These are phyloP conservation scores for Polychytrium aggregatum DNA, from an alignment of 192 early-diverging fungal genomes.

Conservation along the genomic window DNA sequence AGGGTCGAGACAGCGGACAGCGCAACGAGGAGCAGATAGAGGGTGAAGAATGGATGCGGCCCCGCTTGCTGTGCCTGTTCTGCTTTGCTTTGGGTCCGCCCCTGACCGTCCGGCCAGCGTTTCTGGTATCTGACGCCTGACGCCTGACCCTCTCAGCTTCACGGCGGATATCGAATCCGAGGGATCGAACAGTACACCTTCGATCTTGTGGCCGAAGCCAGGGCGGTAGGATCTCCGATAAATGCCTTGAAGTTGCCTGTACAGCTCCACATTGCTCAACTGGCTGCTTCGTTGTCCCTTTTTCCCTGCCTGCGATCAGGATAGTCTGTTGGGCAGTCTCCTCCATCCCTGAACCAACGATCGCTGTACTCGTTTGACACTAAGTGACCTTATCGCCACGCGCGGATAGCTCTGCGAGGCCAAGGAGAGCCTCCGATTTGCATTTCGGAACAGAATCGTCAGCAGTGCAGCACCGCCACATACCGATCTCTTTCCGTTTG, in stretches of 20 bases:
- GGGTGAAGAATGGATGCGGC: no score
- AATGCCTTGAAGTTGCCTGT: no score
- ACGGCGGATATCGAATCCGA: conserved; percentile 55
- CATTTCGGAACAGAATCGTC: conserved; percentile 22
- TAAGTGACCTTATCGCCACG: not conserved
- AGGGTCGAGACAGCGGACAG: no score
- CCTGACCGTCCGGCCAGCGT: no score
- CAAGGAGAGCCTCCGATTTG: conserved; percentile 43
- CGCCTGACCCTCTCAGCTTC: no score
- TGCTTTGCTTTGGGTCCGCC: no score
- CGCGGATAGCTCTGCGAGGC: conserved; percentile 36
- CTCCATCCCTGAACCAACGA: not conserved
- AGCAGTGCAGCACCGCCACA: conserved; percentile 15
- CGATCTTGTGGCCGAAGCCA: conserved; percentile 35
- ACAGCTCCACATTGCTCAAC: not conserved
- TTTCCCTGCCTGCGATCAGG: not conserved
- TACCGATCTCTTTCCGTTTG: conserved; percentile 35
- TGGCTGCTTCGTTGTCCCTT: not conserved
- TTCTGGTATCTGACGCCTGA: no score
- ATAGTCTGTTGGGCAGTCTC: not conserved
- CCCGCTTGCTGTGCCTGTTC: no score
- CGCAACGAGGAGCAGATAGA: no score
- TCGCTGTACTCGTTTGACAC: not conserved
- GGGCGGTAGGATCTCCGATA: no score
- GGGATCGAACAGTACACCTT: conserved; percentile 49